Base-by-base conservation (phyloP, 1,284 basidiomycete genomes). In the Fomitopsis pinicola region DNA sequence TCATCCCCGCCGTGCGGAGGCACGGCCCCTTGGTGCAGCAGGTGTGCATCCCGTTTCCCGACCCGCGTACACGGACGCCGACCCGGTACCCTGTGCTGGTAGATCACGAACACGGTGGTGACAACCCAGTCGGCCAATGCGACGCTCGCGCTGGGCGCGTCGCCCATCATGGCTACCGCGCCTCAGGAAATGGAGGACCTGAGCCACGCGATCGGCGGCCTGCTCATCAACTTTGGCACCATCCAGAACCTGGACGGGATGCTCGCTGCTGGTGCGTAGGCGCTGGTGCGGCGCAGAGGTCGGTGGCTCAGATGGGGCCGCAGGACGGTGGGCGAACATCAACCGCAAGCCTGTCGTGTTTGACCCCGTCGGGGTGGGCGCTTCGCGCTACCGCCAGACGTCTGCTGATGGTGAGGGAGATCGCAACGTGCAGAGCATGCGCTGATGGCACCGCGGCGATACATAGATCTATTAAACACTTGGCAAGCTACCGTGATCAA, bases 401-500 rank as follows among this genome's bases (percentile, higher is more conserved):
- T 82, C 81, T 14, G 85, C 87, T 7, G 76, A 77, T 57, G 77
- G 85, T 84, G 63, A 42, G 75, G 65, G 7, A 40, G 28, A 8
- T 12, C 30, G 10, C 2, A 7, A 14, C 22, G 38, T 22, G 38
- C 36, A 26, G 12, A 8, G 3, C 26, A 3, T 50, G 38, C 52
- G 35, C 14, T 57, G 22, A 44, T 22, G 54, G 2, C n/a, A 9
- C 5, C 5, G 15, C 50, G 44, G 36, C 9, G 22, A 44, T 40
- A 72, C 22, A 22, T 22, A 86, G 91, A 88, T 59, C 81, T 98
- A 14, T 77, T 98, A n/a, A 82, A 91, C 64, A 77, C 82, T 53
- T 97, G 91, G 83, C 95, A 98, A 73, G 87, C 92, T 17, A 91
- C 90, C 19, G 89, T 97, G 19, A 95, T 98, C 77, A 98, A 98